Base-by-base conservation (phyloP, 306 rosid species). In the Quercus cerris region DNA sequence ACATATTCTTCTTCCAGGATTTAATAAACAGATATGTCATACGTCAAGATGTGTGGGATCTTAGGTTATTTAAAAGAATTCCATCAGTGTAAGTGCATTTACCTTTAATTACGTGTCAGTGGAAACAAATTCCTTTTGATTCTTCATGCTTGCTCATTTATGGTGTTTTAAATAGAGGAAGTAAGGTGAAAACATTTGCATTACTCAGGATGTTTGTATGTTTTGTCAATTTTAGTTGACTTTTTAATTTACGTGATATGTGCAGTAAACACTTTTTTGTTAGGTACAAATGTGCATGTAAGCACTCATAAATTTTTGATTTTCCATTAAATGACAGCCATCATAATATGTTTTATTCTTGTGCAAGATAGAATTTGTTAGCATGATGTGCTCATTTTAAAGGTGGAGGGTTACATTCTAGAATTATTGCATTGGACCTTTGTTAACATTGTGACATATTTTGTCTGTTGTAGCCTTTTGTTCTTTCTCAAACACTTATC, bases 41-140 rank as follows among this genome's bases (percentile, higher is more conserved):
- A 78, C 94, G 97, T 84, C 97, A 87, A 87, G 98, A 94, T 83
- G 88, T 92, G 18, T 92, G 97, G 98, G 98, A 94, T 73, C 94
- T 92, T 80, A 86, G 87, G 76, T 79, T 92, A 79, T 94, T 94
- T 84, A 92, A 94, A 85, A 85, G 82, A 56, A 84, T 85, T 66
- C 89, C 94, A 27, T 92, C 97, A 70, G 25, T 82, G 97, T 94
- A 87, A 85, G 94, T 69, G 77, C 70, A 82, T 83, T 75, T 70
- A 57, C 33, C 20, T 70, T 77, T 62, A 76, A 57, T 51, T 80
- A 41, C 61, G 33, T 61, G 23, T 38, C 25, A 19, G 33, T 25
- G 68, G 68, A 25, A 62, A 33, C 7, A 3, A 27, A 63, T 63
- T 28, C 8, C 20, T 58, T 58, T 35, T 35, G 44, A 35, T 35